Evolutionary conservation across 2,329 filamentous ascomycete species (phyloP), one percentile per base, ranked within the genome.

Genomic region (Fusarium buxicola): DNA sequence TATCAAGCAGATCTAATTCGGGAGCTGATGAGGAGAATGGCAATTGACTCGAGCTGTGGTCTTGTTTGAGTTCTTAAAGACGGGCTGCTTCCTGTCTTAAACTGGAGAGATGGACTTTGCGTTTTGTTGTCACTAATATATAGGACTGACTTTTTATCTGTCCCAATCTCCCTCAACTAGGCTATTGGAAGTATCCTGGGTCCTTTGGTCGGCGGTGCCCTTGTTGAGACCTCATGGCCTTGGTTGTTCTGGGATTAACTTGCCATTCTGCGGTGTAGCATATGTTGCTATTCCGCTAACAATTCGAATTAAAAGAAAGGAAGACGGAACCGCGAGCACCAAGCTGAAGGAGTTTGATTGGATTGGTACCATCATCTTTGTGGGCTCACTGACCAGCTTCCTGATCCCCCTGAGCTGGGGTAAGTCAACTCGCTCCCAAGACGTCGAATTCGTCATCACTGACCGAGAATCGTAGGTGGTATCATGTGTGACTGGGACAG

Each of bases 161-260:
- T 65, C 48, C 69, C 69, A 54, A 69, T 75, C 49, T 78, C 72
- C 1, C 71, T 75, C 21, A 80, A 82, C 72, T 87, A 83, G 85
- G 78, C 82, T 2, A 60, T 88, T 9, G 86, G 85, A 1, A 85
- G 85, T 82, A 67, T 69, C 28, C 49, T 70, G 18, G 67, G 67
- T 1, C 63, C 68, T 7, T 62, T 84, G 21, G 75, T 83, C 31
- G 82, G 86, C 7, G 85, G 84, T 15, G 83, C 79, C 2, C 84
- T 87, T 56, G 78, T 83, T 4, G 77, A 85, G 53, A 75, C 80
- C 38, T 75, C 74, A 1, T 87, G 86, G 87, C 74, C 82, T 8
- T 90, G 86, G 86, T 83, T 89, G 44, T 88, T 89, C 69, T 90
- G 83, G 81, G 80, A 80, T 88, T 65, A 89, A 89, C 63, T 74